A percentile compares a stretch with the other conserved stretches of the same genome.
These are phyloP conservation scores for Quercus parvula DNA, from an alignment of 306 rosid genomes.

Conservation along the genomic window DNA sequence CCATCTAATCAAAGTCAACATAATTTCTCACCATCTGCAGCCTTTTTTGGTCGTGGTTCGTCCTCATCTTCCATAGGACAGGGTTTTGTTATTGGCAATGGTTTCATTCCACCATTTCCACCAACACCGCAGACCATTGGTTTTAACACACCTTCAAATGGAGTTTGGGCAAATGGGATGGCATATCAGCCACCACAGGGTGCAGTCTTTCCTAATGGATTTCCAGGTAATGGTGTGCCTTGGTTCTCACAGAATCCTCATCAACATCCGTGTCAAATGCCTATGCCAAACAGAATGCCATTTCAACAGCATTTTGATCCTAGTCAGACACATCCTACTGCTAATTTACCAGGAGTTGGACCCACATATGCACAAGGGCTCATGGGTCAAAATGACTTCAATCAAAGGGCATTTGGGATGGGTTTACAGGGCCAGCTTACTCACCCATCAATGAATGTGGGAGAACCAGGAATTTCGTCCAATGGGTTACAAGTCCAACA, in stretches of 20 bases:
- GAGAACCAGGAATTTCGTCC: conserved; percentile 36
- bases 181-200: conserved; percentile 46
- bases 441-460: conserved; percentile 16
- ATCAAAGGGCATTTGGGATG: conserved; percentile 47
- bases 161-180: conserved; percentile 55
- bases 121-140: conserved; percentile 23
- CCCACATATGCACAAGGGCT: conserved; percentile 38
- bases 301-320: conserved; percentile 50
- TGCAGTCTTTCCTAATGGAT: conserved; percentile 40
- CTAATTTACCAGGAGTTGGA: conserved; percentile 37
- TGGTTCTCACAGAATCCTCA: conserved; percentile 47
- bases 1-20: conserved; percentile 24
- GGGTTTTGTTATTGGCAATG: conserved; percentile 26
- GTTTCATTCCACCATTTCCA: conserved; percentile 42
- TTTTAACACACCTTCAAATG: conserved; percentile 33
- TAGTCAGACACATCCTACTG: conserved; percentile 25
- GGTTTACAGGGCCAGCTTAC: conserved; percentile 37
- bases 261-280: conserved; percentile 47
- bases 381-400: conserved; percentile 42
- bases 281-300: conserved; percentile 35
- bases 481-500: conserved; percentile 30
- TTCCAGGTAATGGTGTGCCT: conserved; percentile 46
- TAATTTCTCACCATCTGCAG: conserved; percentile 28
- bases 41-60: conserved; percentile 25
- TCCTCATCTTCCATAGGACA: conserved; percentile 40